Conservation (phyloP, 1,284 basidiomycete species). For the Irpex sp. region DNA sequence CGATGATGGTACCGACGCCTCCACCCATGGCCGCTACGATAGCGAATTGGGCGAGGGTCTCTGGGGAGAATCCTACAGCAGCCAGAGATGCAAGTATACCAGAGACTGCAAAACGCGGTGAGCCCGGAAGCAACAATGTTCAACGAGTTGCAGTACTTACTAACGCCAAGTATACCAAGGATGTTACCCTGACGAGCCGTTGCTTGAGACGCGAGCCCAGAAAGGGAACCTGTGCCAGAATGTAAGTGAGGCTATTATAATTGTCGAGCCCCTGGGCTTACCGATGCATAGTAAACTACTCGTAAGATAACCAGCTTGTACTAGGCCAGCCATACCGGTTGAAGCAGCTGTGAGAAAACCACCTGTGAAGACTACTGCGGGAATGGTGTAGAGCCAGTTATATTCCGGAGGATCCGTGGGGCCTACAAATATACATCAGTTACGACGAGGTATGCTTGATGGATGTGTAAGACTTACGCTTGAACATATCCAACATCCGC, state of each 20-base stretch:
- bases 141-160: neutral
- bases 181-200: conserved; percentile 81
- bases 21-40: conserved; percentile 71
- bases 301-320: conserved; percentile 80
- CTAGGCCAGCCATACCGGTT: conserved; percentile 80
- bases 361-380: conserved; percentile 75
- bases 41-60: conserved; percentile 75
- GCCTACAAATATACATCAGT: too few species aligned
- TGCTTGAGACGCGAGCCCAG: conserved; percentile 68
- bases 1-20: conserved; percentile 64
- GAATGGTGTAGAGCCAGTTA: conserved; percentile 75
- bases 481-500: conserved; percentile 89
- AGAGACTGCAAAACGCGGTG: conserved; percentile 33
- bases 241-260: neutral
- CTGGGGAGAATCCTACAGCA: conserved; percentile 77
- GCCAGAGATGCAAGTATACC: conserved; percentile 77
- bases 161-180: conserved; percentile 80
- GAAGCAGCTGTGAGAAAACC: conserved; percentile 77
- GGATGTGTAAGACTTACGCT: conserved; percentile 43
- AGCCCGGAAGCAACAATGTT: neutral
- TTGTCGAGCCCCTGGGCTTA: conserved; percentile 24
- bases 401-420: conserved; percentile 84
- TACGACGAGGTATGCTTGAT: neutral
- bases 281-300: conserved; percentile 82
- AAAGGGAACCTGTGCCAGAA: conserved; percentile 55